These are phyloP conservation scores for Penicillium hesseltinei DNA, from an alignment of 2,329 filamentous ascomycete genomes.

Conservation along the genomic window DNA sequence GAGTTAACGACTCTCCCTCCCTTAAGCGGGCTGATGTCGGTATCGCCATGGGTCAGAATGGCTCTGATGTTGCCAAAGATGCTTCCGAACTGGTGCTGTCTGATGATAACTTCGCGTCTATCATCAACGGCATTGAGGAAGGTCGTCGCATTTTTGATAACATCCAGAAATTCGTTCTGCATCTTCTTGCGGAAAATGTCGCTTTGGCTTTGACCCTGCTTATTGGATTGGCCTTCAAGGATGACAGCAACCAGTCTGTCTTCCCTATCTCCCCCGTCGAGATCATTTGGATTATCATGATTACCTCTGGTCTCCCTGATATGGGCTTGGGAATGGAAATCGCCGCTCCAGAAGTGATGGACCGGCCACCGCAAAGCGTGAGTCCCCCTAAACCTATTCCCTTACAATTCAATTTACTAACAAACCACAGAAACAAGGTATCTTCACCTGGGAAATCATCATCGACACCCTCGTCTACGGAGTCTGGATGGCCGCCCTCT, in stretches of 20 bases:
- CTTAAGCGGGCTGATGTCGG: slow-evolving; percentile 79
- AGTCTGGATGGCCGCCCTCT: slow-evolving; percentile 70
- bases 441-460: slow-evolving; percentile 76
- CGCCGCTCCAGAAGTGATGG: slow-evolving; percentile 73
- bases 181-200: slow-evolving; percentile 76
- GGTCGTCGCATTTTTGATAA: slow-evolving; percentile 86
- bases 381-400: neutral
- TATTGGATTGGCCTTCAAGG: slow-evolving; percentile 78
- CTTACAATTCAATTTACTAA: slow-evolving; percentile 9
- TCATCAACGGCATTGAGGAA: slow-evolving; percentile 79
- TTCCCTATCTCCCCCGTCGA: slow-evolving; percentile 83
- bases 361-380: slow-evolving; percentile 68
- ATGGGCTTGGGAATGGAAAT: slow-evolving; percentile 82
- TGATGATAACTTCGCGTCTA: slow-evolving; percentile 85
- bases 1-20: slow-evolving; percentile 83
- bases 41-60: slow-evolving; percentile 80
- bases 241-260: slow-evolving; percentile 67
- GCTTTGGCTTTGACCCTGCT: slow-evolving; percentile 79
- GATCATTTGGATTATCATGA: slow-evolving; percentile 93
- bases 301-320: slow-evolving; percentile 82
- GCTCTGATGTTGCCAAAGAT: slow-evolving; percentile 77
- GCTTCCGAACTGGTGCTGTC: slow-evolving; percentile 66
- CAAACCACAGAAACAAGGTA: slow-evolving; percentile 53
- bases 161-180: slow-evolving; percentile 83
- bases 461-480: slow-evolving; percentile 80